Percentiles rank a stretch among this genome's conserved stretches.
Conservation (phyloP, 2,329 filamentous ascomycete genomes). For the Curvularia sp. region DNA sequence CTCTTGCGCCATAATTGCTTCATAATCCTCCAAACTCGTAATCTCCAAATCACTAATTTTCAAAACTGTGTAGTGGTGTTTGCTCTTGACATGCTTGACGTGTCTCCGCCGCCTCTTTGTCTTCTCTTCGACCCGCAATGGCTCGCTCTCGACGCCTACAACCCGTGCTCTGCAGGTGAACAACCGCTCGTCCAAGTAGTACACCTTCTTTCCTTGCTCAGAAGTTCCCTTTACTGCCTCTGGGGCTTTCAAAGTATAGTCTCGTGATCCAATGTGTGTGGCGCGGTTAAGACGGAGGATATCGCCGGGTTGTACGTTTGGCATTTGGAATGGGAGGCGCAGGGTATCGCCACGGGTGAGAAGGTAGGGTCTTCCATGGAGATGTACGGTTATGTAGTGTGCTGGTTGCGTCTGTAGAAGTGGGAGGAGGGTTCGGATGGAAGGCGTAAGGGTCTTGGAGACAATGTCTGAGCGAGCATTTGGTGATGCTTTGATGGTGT, state of each 20-base stretch:
- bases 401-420: conserved; percentile 74
- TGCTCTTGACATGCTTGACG: conserved; percentile 80
- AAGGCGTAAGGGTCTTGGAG: conserved; percentile 57
- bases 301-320: conserved; percentile 71
- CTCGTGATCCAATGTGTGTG: conserved; percentile 79
- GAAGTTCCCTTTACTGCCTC: conserved; percentile 40
- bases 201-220: conserved; percentile 48
- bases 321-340: conserved; percentile 60
- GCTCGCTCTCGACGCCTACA: conserved; percentile 79
- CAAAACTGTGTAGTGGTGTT: conserved; percentile 88
- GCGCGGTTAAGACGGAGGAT: conserved; percentile 87
- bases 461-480: conserved; percentile 35
- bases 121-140: conserved; percentile 62
- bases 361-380: conserved; percentile 81
- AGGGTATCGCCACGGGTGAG: conserved; percentile 65
- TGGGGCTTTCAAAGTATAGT: conserved; percentile 79
- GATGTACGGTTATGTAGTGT: conserved; percentile 81
- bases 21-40: conserved; percentile 62
- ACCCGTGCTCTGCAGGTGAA: conserved; percentile 88
- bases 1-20: conserved; percentile 43
- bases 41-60: conserved; percentile 82
- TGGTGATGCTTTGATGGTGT: conserved; percentile 27
- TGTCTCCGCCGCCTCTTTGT: conserved; percentile 70
- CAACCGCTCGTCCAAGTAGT: conserved; percentile 78
- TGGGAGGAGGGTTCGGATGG: conserved; percentile 69